Percentiles rank a stretch among this genome's conserved stretches.
Evolutionary conservation across 768 basidiomycete species (phyloP).

Genomic region (Podaxis rugospora): DNA sequence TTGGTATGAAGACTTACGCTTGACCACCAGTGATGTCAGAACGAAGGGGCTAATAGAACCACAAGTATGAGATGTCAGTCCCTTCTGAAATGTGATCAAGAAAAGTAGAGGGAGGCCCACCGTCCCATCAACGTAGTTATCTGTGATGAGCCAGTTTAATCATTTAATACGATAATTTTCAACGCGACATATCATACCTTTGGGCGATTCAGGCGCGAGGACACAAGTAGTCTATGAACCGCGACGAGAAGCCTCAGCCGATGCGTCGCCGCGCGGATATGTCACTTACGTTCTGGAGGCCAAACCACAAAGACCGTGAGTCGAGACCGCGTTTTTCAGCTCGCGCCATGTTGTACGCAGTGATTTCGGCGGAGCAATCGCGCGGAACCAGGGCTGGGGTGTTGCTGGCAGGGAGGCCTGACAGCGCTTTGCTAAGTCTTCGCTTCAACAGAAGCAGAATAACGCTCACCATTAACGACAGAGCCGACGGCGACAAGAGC

Average conservation of each 20-base stretch:
- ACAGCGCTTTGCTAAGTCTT: not conserved
- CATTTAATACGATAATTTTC: not conserved
- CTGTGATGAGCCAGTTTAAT: not conserved
- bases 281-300: slow-evolving; percentile 18
- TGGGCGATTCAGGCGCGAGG: slow-evolving; percentile 16
- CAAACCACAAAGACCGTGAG: slow-evolving; percentile 17
- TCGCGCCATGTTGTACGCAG: slow-evolving; percentile 12
- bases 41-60: slow-evolving; percentile 17
- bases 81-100: not conserved
- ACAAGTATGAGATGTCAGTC: not conserved
- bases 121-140: slow-evolving; percentile 7
- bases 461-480: slow-evolving; percentile 2
- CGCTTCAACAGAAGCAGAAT: no score
- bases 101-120: not conserved
- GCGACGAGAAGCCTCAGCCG: not conserved
- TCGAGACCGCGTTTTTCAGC: slow-evolving; percentile 18
- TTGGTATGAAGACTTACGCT: slow-evolving; percentile 15
- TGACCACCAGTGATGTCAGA: slow-evolving; percentile 25
- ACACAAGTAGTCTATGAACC: slow-evolving; percentile 19
- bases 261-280: not conserved
- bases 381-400: slow-evolving; percentile 10
- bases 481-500: not conserved
- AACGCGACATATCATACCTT: slow-evolving; percentile 8
- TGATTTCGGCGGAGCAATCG: slow-evolving; percentile 21
- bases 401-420: slow-evolving; percentile 2